Evolutionary conservation across 345 rosid genomes (phyloP), one percentile per base, ranked within the genome.

Genomic region (Adansonia digitata): DNA sequence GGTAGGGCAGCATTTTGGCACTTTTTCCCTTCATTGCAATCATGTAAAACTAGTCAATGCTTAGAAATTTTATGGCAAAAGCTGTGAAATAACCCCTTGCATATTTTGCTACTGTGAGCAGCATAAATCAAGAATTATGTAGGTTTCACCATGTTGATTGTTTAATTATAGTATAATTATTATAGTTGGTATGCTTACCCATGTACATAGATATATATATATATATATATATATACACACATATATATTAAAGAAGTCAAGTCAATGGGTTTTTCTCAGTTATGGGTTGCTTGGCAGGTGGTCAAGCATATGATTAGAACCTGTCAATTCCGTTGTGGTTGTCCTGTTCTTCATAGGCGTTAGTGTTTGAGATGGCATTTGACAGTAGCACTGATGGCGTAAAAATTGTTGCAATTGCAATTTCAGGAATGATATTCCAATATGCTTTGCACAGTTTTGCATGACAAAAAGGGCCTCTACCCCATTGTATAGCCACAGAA

Each of bases 1-100:
- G 76, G 72, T 81, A 81, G 84, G 76, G 17, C 67, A 77, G 55
- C 67, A 59, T 43, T 76, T 49, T 78, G 26, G 74, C 56, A 34
- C 7, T 15, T 27, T 78, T 60, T 61, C 11, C 52, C 39, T 20
- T 55, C 43, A 11, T 45, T 63, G 22, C 39, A 64, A 37, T 60
- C 69, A 43, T 51, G n/a, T 77, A 80, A 78, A 76, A 18, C 60
- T 68, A 78, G 79, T 48, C 71, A 27, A 64, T 73, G 60, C 40
- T 71, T 55, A 43, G 75, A 66, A 20, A 10, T 71, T 62, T 65
- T 34, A 55, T 34, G 77, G 46, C 76, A 77, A 27, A 77, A 79
- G 45, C 22, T 82, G 86, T 77, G 77, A 80, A 74, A 72, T 11
- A 56, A 56, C 48, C 18, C 39, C 3, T 10, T 42, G n/a, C 15